Evolutionary conservation across 306 rosid genomes (phyloP).

Genomic region (Biancaea sappan): DNA sequence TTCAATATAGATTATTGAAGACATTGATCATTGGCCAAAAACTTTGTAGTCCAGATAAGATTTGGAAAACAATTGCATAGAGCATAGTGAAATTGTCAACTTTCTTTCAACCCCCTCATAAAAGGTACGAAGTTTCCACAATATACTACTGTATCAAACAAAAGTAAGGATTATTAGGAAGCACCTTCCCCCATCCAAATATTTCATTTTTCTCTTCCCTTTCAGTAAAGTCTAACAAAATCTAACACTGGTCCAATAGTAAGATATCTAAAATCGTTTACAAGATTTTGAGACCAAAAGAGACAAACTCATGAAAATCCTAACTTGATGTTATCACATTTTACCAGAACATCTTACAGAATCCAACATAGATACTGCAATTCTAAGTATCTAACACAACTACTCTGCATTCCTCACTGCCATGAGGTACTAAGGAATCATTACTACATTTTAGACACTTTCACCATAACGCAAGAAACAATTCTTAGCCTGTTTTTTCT

Average conservation of each 20-base stretch:
- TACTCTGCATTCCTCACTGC: neutral
- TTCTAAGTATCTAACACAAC: neutral
- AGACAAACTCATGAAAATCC: neutral
- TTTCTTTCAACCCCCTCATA: conserved; percentile 7
- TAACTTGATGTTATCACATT: neutral
- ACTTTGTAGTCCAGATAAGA: neutral
- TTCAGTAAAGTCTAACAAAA: conserved; percentile 4
- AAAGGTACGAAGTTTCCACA: conserved; percentile 16
- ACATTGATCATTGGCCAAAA: conserved; percentile 8
- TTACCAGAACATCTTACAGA: neutral
- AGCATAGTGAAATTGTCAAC: neutral
- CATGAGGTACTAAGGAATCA: conserved; percentile 3
- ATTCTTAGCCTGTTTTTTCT: conserved; percentile 15
- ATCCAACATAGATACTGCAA: conserved; percentile 16
- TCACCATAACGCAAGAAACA: conserved; percentile 9
- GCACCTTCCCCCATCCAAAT: conserved; percentile 14
- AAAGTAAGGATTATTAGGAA: conserved; percentile 20
- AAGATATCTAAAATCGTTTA: conserved; percentile 20
- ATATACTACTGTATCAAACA: neutral
- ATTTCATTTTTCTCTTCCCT: conserved; percentile 4
- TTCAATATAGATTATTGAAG: conserved; percentile 19
- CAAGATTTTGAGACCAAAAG: neutral
- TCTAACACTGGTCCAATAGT: neutral
- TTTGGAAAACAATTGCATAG: conserved; percentile 3
- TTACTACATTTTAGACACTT: neutral